Evolutionary conservation across 2,329 filamentous ascomycete species (phyloP).

Genomic region (Dothistroma pini): DNA sequence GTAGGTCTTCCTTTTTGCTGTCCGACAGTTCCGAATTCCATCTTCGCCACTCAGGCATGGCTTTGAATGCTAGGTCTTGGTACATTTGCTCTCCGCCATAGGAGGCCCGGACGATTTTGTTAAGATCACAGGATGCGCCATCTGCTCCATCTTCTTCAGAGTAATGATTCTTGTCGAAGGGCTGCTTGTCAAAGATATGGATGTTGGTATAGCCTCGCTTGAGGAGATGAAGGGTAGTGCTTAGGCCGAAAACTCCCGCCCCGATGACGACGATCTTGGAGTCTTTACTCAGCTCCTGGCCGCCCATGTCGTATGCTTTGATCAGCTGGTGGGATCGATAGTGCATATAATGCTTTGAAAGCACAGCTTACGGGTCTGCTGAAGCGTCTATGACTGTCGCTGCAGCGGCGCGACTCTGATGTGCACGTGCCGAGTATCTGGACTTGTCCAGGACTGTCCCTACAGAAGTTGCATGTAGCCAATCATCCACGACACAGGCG

Average conservation of each 20-base stretch:
- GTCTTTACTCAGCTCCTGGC: constrained; percentile 9
- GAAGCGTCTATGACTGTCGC: not conserved
- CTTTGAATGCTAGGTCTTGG: constrained; percentile 25
- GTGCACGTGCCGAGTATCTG: not conserved
- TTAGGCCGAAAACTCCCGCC: constrained; percentile 45
- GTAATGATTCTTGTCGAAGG: constrained; percentile 23
- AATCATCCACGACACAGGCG: not conserved
- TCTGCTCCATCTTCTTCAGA: constrained; percentile 20
- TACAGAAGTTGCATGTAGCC: not conserved
- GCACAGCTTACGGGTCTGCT: not conserved
- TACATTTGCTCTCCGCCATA: constrained; percentile 26
- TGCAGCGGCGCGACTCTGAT: not conserved
- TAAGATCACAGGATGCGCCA: constrained; percentile 25
- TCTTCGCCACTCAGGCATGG: constrained; percentile 34
- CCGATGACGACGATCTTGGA: constrained; percentile 38
- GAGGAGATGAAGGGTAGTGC: constrained; percentile 36
- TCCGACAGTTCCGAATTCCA: constrained; percentile 27
- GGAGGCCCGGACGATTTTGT: constrained; percentile 27
- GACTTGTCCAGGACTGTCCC: not conserved
- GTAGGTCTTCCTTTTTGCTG: constrained; percentile 8
- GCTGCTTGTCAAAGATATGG: constrained; percentile 35
- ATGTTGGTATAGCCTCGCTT: constrained; percentile 28
- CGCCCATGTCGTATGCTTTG: not conserved
- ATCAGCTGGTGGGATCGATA: too few species aligned
- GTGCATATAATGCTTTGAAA: not conserved